phyloP scores from a whole-genome alignment of 2,329 filamentous ascomycete species.

The Diplodia sapinea region DNA sequence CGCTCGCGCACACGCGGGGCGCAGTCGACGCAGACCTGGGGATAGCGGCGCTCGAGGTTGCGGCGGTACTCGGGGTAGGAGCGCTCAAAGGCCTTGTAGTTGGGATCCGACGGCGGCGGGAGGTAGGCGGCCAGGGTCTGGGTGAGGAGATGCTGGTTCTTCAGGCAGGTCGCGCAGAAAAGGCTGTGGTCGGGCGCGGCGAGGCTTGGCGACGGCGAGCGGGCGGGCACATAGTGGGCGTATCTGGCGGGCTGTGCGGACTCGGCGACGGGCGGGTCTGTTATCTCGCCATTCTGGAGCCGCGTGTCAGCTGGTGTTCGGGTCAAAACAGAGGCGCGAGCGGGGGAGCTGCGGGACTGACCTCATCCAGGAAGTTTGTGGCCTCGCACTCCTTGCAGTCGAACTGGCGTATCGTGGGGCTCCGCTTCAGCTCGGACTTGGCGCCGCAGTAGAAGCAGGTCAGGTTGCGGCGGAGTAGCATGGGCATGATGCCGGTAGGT shows the following conservation, averaged over 20 bases:
- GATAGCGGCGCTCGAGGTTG: conserved; percentile 80
- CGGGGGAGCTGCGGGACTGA: conserved; percentile 49
- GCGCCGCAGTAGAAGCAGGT: conserved; percentile 59
- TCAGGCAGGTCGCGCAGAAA: conserved; percentile 79
- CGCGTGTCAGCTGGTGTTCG: conserved; percentile 34
- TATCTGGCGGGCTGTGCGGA: conserved; percentile 58
- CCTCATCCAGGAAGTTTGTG: conserved; percentile 87
- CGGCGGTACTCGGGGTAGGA: conserved; percentile 72
- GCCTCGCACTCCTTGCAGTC: conserved; percentile 80
- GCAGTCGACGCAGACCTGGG: conserved; percentile 84
- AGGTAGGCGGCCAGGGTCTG: conserved; percentile 81
- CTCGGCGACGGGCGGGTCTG: conserved; percentile 76
- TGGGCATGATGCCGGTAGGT: conserved; percentile 37
- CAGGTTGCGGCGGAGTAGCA: conserved; percentile 42
- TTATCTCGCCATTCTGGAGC: conserved; percentile 79
- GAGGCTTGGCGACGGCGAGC: conserved; percentile 40
- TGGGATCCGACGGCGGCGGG: conserved; percentile 67
- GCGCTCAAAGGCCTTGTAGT: conserved; percentile 71
- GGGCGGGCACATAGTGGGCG: conserved; percentile 52
- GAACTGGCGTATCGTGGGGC: conserved; percentile 68
- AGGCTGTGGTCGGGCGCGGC: conserved; percentile 49
- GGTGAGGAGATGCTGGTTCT: conserved; percentile 85
- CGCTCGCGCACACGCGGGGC: conserved; percentile 73
- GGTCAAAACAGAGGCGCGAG: background rate
- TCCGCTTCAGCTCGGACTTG: conserved; percentile 65